Base-by-base conservation (phyloP, 352 stramenopile species). In the Phytophthora agathidicida region DNA sequence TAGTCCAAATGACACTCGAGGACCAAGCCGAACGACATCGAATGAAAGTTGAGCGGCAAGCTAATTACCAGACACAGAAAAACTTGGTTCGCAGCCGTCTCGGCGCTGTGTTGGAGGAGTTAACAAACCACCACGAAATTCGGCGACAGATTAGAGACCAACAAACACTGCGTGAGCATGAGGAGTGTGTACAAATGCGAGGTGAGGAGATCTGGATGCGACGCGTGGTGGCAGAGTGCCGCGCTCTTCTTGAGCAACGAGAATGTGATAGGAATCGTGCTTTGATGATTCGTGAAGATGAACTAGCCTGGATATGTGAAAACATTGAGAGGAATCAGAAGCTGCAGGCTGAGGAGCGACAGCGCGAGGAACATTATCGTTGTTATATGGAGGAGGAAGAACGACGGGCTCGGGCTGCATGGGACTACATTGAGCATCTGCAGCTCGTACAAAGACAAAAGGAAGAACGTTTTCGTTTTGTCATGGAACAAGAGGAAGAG, bases 181-280 rank as follows among this genome's bases (percentile, higher is more conserved):
- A 71, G 5, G 80, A 87, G 24, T 55, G 43, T 37, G 65, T 72
- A 6, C 30, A 56, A 16, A 88, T 89, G 77, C 65, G 73, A 28
- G 58, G 43, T n/a, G 77, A 89, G 69, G 80, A 88, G 50, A 46
- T 65, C 6, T 49, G 42, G 11, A 61, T 42, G 37, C 50, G 68
- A 2, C 73, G 73, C 2, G 11, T 77, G 8, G 26, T 75, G 1
- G 48, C 58, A 11, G 54, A 86, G 14, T 47, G 36, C 8, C 36
- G 41, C 9, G 60, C 55, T 20, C 3, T 74, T 7, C n/a, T 9
- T 14, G 69, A 74, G 3, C 54, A 60, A 1, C 30, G 49, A n/a
- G 16, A 30, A 16, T 57, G 70, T 11, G 33, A 41, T 7, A 30
- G 13, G 24, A 72, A 84, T 37, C 57, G 66, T 10, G 13, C 24